Percentiles rank a stretch among this genome's conserved stretches.
Evolutionary conservation across 139 green algal genomes (phyloP).

Genomic region (Chlamydomonas asymmetrica): DNA sequence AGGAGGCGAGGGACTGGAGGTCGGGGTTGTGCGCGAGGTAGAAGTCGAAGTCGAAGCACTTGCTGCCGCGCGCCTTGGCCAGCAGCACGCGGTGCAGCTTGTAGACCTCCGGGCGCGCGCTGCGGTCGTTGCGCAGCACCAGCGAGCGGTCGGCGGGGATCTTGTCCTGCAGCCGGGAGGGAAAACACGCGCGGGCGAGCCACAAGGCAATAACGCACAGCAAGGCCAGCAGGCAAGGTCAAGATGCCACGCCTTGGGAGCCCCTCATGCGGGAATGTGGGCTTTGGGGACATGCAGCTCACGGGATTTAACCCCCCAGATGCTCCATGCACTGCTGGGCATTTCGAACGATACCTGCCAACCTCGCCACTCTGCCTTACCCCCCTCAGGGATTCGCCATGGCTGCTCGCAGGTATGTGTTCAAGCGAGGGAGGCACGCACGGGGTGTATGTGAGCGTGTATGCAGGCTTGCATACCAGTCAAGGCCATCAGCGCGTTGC

Average conservation of each 20-base stretch:
- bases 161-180: not conserved
- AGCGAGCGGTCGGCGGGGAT: not conserved
- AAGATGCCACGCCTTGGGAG: not conserved
- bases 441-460: no score
- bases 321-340: no score
- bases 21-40: conserved; percentile 63
- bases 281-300: not conserved
- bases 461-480: no score
- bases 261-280: not conserved
- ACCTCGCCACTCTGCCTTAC: no score
- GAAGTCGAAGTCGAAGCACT: conserved; percentile 65
- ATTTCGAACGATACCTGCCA: no score
- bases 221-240: not conserved
- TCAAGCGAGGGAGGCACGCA: no score
- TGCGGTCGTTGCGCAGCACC: not conserved
- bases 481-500: no score
- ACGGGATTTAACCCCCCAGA: no score
- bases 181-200: no score
- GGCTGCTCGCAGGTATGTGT: no score
- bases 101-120: conserved; percentile 13
- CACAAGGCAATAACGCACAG: no score
- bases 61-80: conserved; percentile 39
- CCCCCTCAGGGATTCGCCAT: no score
- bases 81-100: conserved; percentile 23
- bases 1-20: conserved; percentile 11